These are phyloP conservation scores for Fusarium transvaalense DNA, from an alignment of 2,329 filamentous ascomycete species.

Conservation along the genomic window DNA sequence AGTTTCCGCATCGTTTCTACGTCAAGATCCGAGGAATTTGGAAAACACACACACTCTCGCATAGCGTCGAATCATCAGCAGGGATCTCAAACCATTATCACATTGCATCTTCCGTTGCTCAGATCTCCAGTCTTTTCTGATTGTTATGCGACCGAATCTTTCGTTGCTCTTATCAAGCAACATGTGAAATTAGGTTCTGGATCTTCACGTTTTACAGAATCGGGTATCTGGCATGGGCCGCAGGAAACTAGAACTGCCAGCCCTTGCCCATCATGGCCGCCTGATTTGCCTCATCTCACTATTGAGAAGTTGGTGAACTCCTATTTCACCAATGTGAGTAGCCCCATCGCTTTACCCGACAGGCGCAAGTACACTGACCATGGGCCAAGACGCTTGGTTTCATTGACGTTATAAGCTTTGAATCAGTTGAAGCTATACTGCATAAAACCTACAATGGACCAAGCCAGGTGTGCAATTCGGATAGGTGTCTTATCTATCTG, in stretches of 20 bases:
- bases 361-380: neutral
- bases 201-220: slow-evolving; percentile 67
- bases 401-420: slow-evolving; percentile 69
- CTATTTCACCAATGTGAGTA: slow-evolving; percentile 70
- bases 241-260: slow-evolving; percentile 66
- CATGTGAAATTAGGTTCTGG: slow-evolving; percentile 68
- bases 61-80: slow-evolving; percentile 72
- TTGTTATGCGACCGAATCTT: slow-evolving; percentile 72
- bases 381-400: slow-evolving; percentile 67
- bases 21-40: slow-evolving; percentile 65
- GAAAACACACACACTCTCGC: slow-evolving; percentile 65
- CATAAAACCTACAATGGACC: slow-evolving; percentile 57
- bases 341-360: neutral
- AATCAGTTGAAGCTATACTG: slow-evolving; percentile 64
- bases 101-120: slow-evolving; percentile 27
- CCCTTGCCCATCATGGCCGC: slow-evolving; percentile 42
- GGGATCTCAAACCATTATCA: slow-evolving; percentile 45
- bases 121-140: slow-evolving; percentile 66
- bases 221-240: slow-evolving; percentile 68
- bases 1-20: slow-evolving; percentile 1
- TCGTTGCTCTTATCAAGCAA: slow-evolving; percentile 70
- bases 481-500: slow-evolving; percentile 71
- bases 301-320: slow-evolving; percentile 61
- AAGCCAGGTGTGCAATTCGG: slow-evolving; percentile 59
- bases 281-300: slow-evolving; percentile 59